phyloP scores from a whole-genome alignment of 495 filamentous ascomycete genomes.

The Aspergillus campestris region DNA sequence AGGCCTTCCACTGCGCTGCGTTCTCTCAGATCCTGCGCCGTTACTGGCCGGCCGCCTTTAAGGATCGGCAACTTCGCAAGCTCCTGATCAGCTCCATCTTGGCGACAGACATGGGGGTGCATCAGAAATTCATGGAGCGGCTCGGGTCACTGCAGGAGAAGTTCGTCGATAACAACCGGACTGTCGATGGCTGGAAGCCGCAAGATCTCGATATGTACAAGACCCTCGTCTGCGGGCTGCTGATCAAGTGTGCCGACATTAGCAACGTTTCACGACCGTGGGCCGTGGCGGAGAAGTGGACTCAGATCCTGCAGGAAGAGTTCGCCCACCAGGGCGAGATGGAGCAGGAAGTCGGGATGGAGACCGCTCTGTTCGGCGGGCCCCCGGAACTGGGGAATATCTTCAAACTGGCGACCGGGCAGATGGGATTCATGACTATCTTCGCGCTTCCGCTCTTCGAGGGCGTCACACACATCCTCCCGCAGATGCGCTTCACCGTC shows the following conservation, averaged over 20 bases:
- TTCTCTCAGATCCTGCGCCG: conserved; percentile 93
- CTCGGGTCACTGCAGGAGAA: conserved; percentile 70
- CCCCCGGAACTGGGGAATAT: conserved; percentile 75
- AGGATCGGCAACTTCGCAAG: conserved; percentile 65
- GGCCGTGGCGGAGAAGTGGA: conserved; percentile 76
- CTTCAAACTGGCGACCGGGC: conserved; percentile 73
- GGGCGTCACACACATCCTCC: conserved; percentile 72
- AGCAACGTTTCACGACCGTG: conserved; percentile 92
- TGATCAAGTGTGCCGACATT: conserved; percentile 98
- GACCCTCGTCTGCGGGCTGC: conserved; percentile 70
- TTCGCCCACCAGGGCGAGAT: conserved; percentile 88
- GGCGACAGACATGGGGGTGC: conserved; percentile 93
- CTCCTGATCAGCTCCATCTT: conserved; percentile 93
- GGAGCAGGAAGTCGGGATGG: conserved; percentile 80
- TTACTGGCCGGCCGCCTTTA: conserved; percentile 79
- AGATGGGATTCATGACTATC: conserved; percentile 92
- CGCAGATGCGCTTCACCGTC: conserved; percentile 72
- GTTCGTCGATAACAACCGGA: conserved; percentile 51
- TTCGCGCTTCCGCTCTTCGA: conserved; percentile 90
- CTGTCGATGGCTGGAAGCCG: conserved; percentile 58
- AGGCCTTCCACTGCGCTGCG: conserved; percentile 95
- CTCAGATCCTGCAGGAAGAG: conserved; percentile 83
- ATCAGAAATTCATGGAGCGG: conserved; percentile 91
- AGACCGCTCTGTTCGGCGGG: conserved; percentile 74
- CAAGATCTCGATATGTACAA: conserved; percentile 63